phyloP scores from a whole-genome alignment of 2,329 filamentous ascomycete genomes.

The Corniculantispora saksenae region DNA sequence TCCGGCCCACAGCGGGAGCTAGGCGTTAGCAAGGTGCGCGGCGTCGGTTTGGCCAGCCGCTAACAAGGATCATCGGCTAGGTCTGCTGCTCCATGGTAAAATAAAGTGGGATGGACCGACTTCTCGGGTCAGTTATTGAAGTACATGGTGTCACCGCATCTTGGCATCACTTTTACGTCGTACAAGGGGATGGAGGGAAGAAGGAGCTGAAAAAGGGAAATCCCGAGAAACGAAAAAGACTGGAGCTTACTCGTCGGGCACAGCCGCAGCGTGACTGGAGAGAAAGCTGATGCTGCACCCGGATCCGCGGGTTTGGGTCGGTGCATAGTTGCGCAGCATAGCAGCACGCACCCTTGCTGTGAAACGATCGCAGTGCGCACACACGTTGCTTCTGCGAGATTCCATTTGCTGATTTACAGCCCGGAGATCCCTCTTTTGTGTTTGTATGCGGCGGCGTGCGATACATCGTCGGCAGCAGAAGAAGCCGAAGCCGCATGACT shows the following conservation, averaged over 20 bases:
- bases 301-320: slow-evolving; percentile 12
- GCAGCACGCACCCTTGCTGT: not conserved
- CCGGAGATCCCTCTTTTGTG: not conserved
- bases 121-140: slow-evolving; percentile 4
- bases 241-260: not conserved
- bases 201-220: not conserved
- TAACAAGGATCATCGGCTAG: not conserved
- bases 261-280: not conserved
- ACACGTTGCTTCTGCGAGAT: not conserved
- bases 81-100: not conserved
- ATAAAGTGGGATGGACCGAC: not conserved
- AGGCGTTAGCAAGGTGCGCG: too few relatives aligned
- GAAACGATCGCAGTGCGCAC: not conserved
- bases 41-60: not conserved
- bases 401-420: not conserved
- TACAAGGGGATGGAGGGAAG: not conserved
- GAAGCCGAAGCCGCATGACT: not conserved
- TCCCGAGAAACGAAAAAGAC: not conserved
- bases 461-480: not conserved
- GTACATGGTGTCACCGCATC: not conserved
- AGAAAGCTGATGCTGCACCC: not conserved
- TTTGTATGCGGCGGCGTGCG: not conserved
- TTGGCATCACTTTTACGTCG: not conserved
- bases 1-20: not conserved
- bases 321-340: slow-evolving; percentile 3